Evolutionary conservation across 164 flowering plant species (phyloP), one percentile per base, ranked within the genome.

Genomic region (Liriodendron chinense): DNA sequence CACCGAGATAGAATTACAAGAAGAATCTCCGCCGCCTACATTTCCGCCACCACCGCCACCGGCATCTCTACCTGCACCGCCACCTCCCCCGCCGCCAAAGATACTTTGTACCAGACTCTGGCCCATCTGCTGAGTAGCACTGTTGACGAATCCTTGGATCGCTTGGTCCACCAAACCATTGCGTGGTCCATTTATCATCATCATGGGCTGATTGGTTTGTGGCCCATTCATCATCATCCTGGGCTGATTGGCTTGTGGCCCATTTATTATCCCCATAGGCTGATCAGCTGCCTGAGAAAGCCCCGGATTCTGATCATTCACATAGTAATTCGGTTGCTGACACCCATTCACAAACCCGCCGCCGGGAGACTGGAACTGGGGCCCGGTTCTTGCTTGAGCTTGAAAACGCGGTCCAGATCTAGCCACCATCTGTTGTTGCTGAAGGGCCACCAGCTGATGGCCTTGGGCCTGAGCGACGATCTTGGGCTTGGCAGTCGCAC

Each of bases 401-500:
- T 34, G 43, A 34, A 34, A 34, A 34, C 43, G 43, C 43, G 43
- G 7, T 34, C 43, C 43, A 34, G 43, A 4, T 34, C 7, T 34
- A 4, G 43, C 43, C 43, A 34, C 43, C 43, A 34, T 34, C n/a
- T 57, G 62, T 14, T 62, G 65, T 8, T 16, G 22, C 2, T n/a
- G 22, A 3, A 3, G n/a, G 65, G 43, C 65, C 21, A 62, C 7
- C 43, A 34, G 43, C 43, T 34, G 43, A 34, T 34, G 43, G 43
- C 7, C 8, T 2, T 62, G 65, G 21, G 20, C 21, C 25, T 64
- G 67, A 5, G 9, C 67, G 14, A 23, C 13, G 7, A 12, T 24
- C 12, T 47, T 34, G 10, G 77, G 81, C 72, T 50, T 77, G 8
- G 70, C 49, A 3, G 71, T 71, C 56, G 84, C 78, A 66, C 90